Conservation (phyloP, 768 basidiomycete species). For the Leccinum variicolor region DNA sequence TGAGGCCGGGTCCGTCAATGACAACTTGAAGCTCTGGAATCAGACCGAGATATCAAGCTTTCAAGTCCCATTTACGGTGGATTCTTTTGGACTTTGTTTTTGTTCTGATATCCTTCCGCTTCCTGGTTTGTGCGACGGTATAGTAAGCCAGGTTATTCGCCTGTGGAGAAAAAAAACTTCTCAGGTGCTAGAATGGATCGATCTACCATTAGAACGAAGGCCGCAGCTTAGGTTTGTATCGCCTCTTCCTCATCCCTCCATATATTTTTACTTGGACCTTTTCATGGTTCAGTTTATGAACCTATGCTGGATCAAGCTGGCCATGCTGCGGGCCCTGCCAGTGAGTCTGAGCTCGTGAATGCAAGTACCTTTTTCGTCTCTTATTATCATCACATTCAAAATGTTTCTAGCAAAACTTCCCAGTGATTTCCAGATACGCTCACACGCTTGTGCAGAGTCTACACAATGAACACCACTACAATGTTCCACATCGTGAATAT, state of each 20-base stretch:
- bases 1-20: slow-evolving; percentile 13
- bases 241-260: not conserved
- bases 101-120: not conserved
- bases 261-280: not conserved
- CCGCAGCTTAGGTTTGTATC: slow-evolving; percentile 60
- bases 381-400: slow-evolving; percentile 1
- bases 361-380: slow-evolving; percentile 35
- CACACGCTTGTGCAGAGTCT: slow-evolving; percentile 41
- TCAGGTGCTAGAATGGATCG: slow-evolving; percentile 75
- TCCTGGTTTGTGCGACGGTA: not conserved
- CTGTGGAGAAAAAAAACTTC: slow-evolving; percentile 52
- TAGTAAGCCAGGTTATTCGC: slow-evolving; percentile 1
- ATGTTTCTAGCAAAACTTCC: slow-evolving; percentile 52
- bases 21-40: slow-evolving; percentile 8
- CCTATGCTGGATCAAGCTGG: slow-evolving; percentile 85
- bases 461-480: slow-evolving; percentile 63
- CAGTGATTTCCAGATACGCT: slow-evolving; percentile 66
- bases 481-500: slow-evolving; percentile 80
- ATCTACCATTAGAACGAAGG: slow-evolving; percentile 53
- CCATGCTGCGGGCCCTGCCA: slow-evolving; percentile 64
- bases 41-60: slow-evolving; percentile 10
- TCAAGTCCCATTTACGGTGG: slow-evolving; percentile 14
- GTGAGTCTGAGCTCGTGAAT: slow-evolving; percentile 62
- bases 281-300: slow-evolving; percentile 57
- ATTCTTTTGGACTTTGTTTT: not conserved